Evolutionary conservation across 176 grass and related monocot species (phyloP).

Genomic region (Cenchrus americanus): DNA sequence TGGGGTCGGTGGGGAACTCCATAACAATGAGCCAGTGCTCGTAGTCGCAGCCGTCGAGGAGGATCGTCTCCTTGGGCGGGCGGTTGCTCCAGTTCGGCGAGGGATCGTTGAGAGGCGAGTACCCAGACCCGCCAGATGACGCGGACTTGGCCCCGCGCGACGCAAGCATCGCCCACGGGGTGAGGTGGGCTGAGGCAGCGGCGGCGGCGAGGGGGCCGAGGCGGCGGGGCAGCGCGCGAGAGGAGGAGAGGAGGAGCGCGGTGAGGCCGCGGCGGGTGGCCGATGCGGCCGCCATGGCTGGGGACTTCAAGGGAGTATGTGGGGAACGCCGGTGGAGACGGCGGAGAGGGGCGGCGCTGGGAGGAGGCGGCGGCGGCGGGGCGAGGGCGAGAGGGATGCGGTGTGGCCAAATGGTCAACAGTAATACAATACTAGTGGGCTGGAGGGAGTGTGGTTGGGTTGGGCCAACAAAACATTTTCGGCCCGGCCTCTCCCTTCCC

Average conservation of each 20-base stretch:
- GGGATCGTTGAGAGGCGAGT: conserved; percentile 77
- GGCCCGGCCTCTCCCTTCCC: neutral
- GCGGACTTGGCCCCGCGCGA: conserved; percentile 57
- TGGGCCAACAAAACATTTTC: neutral
- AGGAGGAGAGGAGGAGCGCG: conserved; percentile 56
- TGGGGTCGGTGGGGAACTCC: conserved; percentile 75
- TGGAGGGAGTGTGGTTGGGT: neutral
- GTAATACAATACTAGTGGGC: neutral
- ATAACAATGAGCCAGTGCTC: conserved; percentile 97
- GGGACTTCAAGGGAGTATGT: neutral
- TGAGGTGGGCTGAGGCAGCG: conserved; percentile 15
- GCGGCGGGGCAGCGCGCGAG: conserved; percentile 40
- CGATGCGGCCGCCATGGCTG: conserved; percentile 64
- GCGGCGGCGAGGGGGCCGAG: conserved; percentile 31
- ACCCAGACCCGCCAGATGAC: conserved; percentile 59
- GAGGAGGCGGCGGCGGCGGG: neutral
- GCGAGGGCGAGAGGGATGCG: neutral
- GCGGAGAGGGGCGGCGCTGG: neutral
- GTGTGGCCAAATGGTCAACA: neutral
- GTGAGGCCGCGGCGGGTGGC: conserved; percentile 60
- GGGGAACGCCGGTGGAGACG: neutral
- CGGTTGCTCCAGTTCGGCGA: conserved; percentile 98
- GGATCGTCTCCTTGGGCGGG: conserved; percentile 90
- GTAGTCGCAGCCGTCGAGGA: conserved; percentile 95
- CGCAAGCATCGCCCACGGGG: conserved; percentile 17